These are phyloP conservation scores for Parasarocladium wereldwijsianum DNA, from an alignment of 2,329 filamentous ascomycete species.

Conservation along the genomic window DNA sequence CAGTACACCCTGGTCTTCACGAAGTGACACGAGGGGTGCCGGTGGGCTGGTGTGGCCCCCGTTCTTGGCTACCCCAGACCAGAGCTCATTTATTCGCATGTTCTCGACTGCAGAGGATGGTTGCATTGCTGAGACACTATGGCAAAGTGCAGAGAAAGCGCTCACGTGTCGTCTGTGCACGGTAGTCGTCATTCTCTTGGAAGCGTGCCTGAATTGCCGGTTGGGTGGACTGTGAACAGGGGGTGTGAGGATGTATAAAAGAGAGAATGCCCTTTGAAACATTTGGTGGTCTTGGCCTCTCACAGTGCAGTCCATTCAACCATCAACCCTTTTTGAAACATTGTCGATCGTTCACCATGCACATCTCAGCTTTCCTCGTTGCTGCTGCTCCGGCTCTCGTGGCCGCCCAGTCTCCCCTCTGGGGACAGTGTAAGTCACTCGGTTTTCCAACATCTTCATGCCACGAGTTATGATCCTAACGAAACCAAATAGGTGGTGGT, in stretches of 20 bases:
- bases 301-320: not conserved
- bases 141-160: not conserved
- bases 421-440: constrained; percentile 8
- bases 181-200: not conserved
- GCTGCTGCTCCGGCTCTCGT: constrained; percentile 7
- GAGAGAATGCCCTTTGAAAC: not conserved
- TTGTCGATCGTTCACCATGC: constrained; percentile 7
- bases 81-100: too few species aligned
- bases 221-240: not conserved
- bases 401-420: constrained; percentile 8
- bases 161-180: not conserved
- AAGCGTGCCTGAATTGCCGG: too few species aligned
- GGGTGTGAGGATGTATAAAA: constrained; percentile 1
- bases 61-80: too few species aligned
- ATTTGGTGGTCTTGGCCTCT: constrained; percentile 4
- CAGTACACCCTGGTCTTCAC: too few species aligned
- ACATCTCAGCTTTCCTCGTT: constrained; percentile 6
- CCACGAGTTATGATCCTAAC: not conserved
- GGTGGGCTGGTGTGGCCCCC: too few species aligned
- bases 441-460: not conserved
- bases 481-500: constrained; percentile 6
- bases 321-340: not conserved
- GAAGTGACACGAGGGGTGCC: too few species aligned
- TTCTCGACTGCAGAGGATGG: not conserved
- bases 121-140: constrained; percentile 1